Evolutionary conservation across 345 rosid species (phyloP), one percentile per base, ranked within the genome.

Genomic region (Carallia pectinifolia): DNA sequence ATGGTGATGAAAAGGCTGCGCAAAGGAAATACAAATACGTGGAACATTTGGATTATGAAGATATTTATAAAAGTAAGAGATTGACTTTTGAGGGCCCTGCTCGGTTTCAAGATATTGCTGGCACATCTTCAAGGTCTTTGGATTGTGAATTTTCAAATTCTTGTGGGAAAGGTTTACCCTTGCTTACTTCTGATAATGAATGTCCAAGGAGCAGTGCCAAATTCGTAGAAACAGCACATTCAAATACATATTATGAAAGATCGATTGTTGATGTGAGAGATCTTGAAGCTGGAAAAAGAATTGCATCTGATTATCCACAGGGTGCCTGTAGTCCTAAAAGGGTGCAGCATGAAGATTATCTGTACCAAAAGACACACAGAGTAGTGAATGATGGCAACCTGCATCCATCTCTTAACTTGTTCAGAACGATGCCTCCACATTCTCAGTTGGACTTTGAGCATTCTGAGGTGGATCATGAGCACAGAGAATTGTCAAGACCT

Each of bases 51-150:
- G 71, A 72, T 62, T 81, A 72, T 67, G 81, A 75, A 53, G 79
- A 39, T 68, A 58, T 8, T 39, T 6, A 74, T 71, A 63, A 63
- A 44, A 75, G 61, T 61, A 53, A 69, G 38, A 81, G 82, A 70
- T 61, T 59, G 39, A 69, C 77, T 69, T 69, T 74, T 54, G 76
- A 62, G 62, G 70, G 74, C 44, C 40, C 61, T 53, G 37, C 75
- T 36, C 82, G 74, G 23, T 63, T 34, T 62, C 67, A 76, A 59
- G 75, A 82, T 61, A 71, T 62, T 73, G 69, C 67, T 36, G 69
- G 82, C 61, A 60, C 83, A 76, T 80, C 89, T 50, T 72, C 84
- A 54, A 71, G 72, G 59, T 44, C 55, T 71, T 73, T 77, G 31
- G 69, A 83, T 72, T 71, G 66, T 67, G 82, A 79, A 64, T 64